A percentile compares a stretch with the other conserved stretches of the same genome.
These are phyloP conservation scores for Colletotrichum kahawae DNA, from an alignment of 2,329 filamentous ascomycete species.

Conservation along the genomic window DNA sequence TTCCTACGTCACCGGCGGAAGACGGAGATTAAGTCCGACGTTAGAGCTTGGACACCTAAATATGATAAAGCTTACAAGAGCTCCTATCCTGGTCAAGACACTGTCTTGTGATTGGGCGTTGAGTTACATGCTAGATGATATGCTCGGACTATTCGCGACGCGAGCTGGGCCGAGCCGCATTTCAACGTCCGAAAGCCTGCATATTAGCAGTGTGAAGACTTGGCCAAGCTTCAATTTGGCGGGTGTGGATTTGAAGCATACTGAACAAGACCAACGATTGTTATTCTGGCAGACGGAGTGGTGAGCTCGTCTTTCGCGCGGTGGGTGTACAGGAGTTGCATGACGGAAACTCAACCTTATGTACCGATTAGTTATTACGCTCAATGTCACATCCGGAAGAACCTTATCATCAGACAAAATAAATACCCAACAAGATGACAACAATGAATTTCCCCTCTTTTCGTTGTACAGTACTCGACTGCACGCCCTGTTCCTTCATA, in stretches of 20 bases:
- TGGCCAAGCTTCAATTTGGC: not conserved
- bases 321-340: not conserved
- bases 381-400: not conserved
- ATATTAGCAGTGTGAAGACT: not conserved
- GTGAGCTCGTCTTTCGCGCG: not conserved
- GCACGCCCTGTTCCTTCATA: not conserved
- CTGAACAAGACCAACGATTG: not conserved
- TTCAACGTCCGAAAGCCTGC: not conserved
- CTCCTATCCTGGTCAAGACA: not conserved
- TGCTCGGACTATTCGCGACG: not conserved
- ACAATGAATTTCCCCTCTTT: not conserved
- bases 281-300: not conserved
- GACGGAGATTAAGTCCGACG: not conserved
- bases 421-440: not conserved
- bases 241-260: not conserved
- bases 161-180: not conserved
- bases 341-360: not conserved
- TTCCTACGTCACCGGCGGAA: not conserved
- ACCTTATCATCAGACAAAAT: not conserved
- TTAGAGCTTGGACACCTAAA: not conserved
- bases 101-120: not conserved
- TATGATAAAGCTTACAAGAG: not conserved
- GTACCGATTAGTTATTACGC: not conserved
- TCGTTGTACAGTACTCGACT: not conserved
- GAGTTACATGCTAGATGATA: not conserved